These are phyloP conservation scores for Phascolomyces articulosus DNA, from an alignment of 371 early-diverging fungal genomes.

Conservation along the genomic window DNA sequence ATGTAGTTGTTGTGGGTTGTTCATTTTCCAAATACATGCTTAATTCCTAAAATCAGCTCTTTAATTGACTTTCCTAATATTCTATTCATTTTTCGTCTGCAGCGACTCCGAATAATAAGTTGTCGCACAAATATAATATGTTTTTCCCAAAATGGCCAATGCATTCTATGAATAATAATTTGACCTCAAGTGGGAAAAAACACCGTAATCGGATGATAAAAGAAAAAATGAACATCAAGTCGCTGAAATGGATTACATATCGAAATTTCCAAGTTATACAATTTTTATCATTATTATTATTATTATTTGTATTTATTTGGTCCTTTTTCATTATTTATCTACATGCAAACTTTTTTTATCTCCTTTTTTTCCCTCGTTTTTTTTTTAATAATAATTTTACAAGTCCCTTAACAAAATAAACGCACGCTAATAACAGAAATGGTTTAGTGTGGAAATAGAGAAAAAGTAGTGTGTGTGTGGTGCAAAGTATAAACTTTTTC, in stretches of 20 bases:
- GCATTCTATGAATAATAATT: constrained; percentile 3
- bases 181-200: background rate
- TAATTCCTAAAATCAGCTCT: constrained; percentile 4
- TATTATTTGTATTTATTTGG: no score
- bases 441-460: background rate
- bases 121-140: background rate
- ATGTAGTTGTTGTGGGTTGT: background rate
- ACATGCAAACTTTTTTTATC: no score
- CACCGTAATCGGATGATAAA: constrained; percentile 7
- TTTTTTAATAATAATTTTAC: background rate
- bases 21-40: background rate
- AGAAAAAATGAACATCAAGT: no score
- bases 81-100: background rate
- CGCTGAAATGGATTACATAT: no score
- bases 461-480: no score
- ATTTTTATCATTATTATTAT: no score
- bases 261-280: background rate
- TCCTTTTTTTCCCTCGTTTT: background rate
- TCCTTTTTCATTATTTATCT: no score
- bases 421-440: background rate
- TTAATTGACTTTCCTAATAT: constrained; percentile 4
- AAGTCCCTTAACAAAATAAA: background rate
- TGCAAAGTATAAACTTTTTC: background rate
- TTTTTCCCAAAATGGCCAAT: constrained; percentile 3
- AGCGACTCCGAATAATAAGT: background rate